phyloP scores from a whole-genome alignment of 192 early-diverging fungal genomes.

The Coemansia sp. region DNA sequence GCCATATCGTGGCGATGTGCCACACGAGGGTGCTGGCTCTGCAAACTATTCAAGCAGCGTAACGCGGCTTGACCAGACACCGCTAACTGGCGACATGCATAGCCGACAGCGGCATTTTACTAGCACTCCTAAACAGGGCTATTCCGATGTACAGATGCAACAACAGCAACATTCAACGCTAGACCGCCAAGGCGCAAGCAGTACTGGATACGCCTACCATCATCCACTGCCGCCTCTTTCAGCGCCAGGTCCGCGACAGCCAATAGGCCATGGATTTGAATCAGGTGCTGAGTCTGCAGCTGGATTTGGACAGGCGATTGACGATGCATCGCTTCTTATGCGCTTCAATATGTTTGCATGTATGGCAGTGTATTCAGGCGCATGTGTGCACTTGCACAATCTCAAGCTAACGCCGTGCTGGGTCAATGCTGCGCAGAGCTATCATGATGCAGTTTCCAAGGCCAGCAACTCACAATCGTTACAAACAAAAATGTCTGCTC shows the following conservation, averaged over 20 bases:
- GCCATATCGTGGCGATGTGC: slow-evolving; percentile 38
- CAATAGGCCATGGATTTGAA: not conserved
- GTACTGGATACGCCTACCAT: slow-evolving; percentile 11
- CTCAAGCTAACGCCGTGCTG: slow-evolving; percentile 35
- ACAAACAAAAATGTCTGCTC: slow-evolving; percentile 3
- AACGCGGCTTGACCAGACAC: slow-evolving; percentile 14
- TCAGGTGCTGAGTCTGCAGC: slow-evolving; percentile 21
- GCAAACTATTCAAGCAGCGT: slow-evolving; percentile 1
- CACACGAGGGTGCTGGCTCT: slow-evolving; percentile 10
- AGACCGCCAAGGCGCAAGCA: slow-evolving; percentile 12
- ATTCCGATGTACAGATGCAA: slow-evolving; percentile 4
- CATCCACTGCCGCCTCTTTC: slow-evolving; percentile 13
- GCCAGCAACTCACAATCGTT: slow-evolving; percentile 17
- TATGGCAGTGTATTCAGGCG: slow-evolving; percentile 26
- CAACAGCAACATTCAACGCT: slow-evolving; percentile 11
- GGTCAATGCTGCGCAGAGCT: slow-evolving; percentile 21
- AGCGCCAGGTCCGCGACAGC: slow-evolving; percentile 4
- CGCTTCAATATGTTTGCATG: slow-evolving; percentile 41
- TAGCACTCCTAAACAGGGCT: slow-evolving; percentile 5
- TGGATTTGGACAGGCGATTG: slow-evolving; percentile 29
- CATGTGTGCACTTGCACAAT: slow-evolving; percentile 42
- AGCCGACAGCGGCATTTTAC: slow-evolving; percentile 19
- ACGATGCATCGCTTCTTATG: slow-evolving; percentile 41
- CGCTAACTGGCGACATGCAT: slow-evolving; percentile 21
- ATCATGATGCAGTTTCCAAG: slow-evolving; percentile 23